Evolutionary conservation across 2,329 filamentous ascomycete genomes (phyloP), one percentile per base, ranked within the genome.

Genomic region (Talaromyces sp.): DNA sequence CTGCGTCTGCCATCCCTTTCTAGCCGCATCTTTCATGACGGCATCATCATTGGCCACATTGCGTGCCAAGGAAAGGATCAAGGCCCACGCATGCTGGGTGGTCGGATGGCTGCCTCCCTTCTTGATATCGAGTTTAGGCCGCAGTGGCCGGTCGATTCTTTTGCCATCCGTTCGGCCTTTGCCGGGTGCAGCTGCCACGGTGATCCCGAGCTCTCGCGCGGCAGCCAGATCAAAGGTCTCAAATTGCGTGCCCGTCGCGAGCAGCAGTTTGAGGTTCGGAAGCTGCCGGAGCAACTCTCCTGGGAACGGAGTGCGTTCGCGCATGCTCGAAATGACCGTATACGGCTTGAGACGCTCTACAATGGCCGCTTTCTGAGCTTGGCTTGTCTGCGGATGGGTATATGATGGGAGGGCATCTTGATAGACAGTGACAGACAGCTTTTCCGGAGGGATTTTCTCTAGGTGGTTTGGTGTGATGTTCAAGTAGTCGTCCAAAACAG

Each of bases 231-330:
- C 55, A 51, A 57, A 57, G 0, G 55, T 57, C 24, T 57, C 55
- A 38, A 57, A 57, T 11, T 86, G 83, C 1, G 70, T 71, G 0
- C 87, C 86, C 0, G 87, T 89, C 1, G 87, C 89, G 35, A 91
- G 81, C 21, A 92, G 80, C 4, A 91, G 78, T 68, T 84, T 84
- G 13, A 92, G 80, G 58, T 88, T 87, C 0, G 89, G 88, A 1
- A 92, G 80, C 29, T 82, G 77, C 5, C 77, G 70, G 27, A 90
- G 75, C 2, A 92, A 76, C 0, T 80, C 80, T 0, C 72, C 77
- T 0, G 89, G 87, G 65, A 92, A 89, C 10, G 1, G 88, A 0
- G 89, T 92, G 54, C 89, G 84, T 71, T 92, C 89, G 61, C 89
- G 82, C 86, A 91, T 91, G 0, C 86, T 86, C 60, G 85, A 86